Base-by-base conservation (phyloP, 176 grass and related monocot species). In the Cymbopogon citratus region DNA sequence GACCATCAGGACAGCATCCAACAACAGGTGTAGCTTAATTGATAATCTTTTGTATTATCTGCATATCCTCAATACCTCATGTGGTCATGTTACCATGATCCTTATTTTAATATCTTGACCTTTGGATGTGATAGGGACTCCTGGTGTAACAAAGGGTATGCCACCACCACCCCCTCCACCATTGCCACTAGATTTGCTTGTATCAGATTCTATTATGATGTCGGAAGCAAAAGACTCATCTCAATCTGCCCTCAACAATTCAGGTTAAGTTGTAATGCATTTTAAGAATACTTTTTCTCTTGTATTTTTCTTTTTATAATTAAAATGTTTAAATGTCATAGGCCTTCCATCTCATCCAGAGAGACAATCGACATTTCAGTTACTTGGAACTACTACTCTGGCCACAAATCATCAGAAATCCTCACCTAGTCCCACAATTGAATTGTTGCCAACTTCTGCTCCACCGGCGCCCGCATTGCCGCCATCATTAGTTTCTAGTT, bases 21-120 rank as follows among this genome's bases (percentile, higher is more conserved):
- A 46, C 48, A 82, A n/a, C 38, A 82, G 83, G 88, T 90, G 31
- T 75, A 80, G 19, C 43, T 79, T 19, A 48, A 69, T 71, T 18
- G 69, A 35, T 68, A 23, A 43, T 76, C 69, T 85, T 59, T 35
- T 73, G 18, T 78, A 48, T 10, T 66, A 1, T 54, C 73, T 76
- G 52, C 39, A 71, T 87, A 82, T 49, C 73, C 39, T 56, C 52
- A n/a, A 4, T 60, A 12, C 23, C 21, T 60, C 23, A 60, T 25
- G 9, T 25, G 11, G 19, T 83, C 29, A 15, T 85, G 63, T 29
- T 82, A 45, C 73, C 35, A 67, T 18, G 21, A 68, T 59, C 12
- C 25, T 85, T 44, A 60, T 46, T 61, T 69, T 65, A 29, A 60
- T 40, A 39, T 9, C 66, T 78, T 46, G 38, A 79, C 60, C 65